A percentile compares a stretch with the other conserved stretches of the same genome.
Conservation (phyloP, 768 basidiomycete genomes). For the Russula foetens region DNA sequence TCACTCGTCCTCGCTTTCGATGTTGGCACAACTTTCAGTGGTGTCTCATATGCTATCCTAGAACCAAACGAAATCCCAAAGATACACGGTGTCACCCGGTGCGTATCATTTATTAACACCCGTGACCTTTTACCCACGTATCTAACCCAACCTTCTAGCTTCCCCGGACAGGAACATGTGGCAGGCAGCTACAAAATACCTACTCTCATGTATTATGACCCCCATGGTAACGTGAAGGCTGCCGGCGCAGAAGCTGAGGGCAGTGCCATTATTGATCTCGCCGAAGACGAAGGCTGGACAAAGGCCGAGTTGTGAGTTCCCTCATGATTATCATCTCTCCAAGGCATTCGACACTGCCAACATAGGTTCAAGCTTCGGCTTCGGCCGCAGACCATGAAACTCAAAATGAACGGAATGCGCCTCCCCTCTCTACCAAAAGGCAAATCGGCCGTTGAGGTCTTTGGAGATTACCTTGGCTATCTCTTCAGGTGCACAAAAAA, state of each 20-base stretch:
- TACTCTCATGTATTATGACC: constrained; percentile 67
- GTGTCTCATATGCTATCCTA: constrained; percentile 76
- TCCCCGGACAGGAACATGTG: constrained; percentile 80
- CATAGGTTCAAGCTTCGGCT: constrained; percentile 72
- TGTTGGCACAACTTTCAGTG: constrained; percentile 77
- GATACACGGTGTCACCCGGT: constrained; percentile 77
- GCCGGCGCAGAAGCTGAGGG: constrained; percentile 75
- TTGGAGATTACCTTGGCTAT: constrained; percentile 73
- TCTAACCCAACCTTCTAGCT: constrained; percentile 34
- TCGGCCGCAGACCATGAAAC: constrained; percentile 67
- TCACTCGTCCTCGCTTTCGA: constrained; percentile 74
- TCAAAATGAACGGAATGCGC: constrained; percentile 80
- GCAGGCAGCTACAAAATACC: constrained; percentile 82
- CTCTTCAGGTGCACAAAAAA: constrained; percentile 64
- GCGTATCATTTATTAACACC: constrained; percentile 13
- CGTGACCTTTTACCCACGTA: background rate
- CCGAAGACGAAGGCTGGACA: constrained; percentile 72
- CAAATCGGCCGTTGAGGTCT: constrained; percentile 65
- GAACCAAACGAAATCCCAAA: constrained; percentile 77
- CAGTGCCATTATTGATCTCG: constrained; percentile 46
- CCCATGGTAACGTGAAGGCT: constrained; percentile 52
- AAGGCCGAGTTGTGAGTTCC: constrained; percentile 62
- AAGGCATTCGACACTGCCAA: background rate
- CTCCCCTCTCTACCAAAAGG: constrained; percentile 57
- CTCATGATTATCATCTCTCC: background rate